Conservation (phyloP, 148 eudicot genomes). For the Cornus kousa region DNA sequence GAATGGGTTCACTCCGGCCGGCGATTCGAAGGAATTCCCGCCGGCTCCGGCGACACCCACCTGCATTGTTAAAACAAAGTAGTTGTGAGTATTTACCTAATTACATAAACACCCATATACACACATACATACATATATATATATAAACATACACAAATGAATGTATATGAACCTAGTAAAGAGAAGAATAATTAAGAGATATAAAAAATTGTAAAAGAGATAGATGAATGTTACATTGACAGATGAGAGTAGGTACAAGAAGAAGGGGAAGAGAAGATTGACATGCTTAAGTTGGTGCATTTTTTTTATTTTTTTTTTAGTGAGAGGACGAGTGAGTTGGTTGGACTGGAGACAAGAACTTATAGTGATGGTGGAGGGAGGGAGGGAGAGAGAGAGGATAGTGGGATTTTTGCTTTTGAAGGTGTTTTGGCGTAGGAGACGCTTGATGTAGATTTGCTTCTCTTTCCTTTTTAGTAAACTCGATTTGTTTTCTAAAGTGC, state of each 20-base stretch:
- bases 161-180: neutral
- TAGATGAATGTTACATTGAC: slow-evolving; percentile 28
- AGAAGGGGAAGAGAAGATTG: slow-evolving; percentile 28
- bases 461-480: too few species aligned
- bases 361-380: slow-evolving; percentile 23
- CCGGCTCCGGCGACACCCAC: slow-evolving; percentile 12
- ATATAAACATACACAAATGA: neutral
- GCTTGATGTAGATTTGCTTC: too few species aligned
- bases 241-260: slow-evolving; percentile 34
- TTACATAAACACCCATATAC: too few species aligned
- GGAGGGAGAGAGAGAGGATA: neutral
- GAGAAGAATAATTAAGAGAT: too few species aligned
- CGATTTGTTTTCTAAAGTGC: too few species aligned
- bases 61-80: slow-evolving; percentile 19
- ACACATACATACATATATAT: neutral
- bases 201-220: neutral
- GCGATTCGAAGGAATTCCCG: neutral
- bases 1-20: slow-evolving; percentile 52
- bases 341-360: slow-evolving; percentile 28
- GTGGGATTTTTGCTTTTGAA: neutral
- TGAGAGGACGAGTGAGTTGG: slow-evolving; percentile 37
- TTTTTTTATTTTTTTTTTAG: neutral
- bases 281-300: slow-evolving; percentile 26
- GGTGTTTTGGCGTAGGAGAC: slow-evolving; percentile 1
- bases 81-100: neutral